phyloP scores from a whole-genome alignment of 768 basidiomycete genomes.

The Ephemerocybe angulata region DNA sequence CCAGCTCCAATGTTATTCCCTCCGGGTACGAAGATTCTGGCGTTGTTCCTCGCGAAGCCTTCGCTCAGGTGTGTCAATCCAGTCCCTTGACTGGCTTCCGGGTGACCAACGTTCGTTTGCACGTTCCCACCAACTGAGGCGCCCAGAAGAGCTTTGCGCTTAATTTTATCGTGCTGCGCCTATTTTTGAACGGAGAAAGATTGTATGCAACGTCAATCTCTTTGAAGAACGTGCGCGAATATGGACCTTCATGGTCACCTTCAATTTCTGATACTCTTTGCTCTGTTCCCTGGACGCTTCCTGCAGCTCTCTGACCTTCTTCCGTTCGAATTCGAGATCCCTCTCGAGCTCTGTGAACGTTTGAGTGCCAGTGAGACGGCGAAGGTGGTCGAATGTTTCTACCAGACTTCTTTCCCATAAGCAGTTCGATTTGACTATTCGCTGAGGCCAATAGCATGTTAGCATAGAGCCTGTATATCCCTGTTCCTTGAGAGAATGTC shows the following conservation, averaged over 20 bases:
- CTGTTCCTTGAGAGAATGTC: neutral
- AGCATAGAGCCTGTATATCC: neutral
- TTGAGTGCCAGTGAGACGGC: neutral
- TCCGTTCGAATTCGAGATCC: slow-evolving; percentile 75
- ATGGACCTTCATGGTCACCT: slow-evolving; percentile 37
- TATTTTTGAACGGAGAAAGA: slow-evolving; percentile 20
- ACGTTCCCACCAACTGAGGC: slow-evolving; percentile 14
- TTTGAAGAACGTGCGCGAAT: neutral
- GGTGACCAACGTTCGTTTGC: slow-evolving; percentile 4
- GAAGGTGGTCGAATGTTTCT: slow-evolving; percentile 11
- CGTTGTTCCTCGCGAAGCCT: no score
- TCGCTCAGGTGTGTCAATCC: neutral
- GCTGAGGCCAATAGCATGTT: slow-evolving; percentile 38
- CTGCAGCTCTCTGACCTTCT: slow-evolving; percentile 70
- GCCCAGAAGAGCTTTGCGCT: slow-evolving; percentile 71
- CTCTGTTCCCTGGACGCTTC: slow-evolving; percentile 74
- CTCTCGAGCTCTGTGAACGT: slow-evolving; percentile 60
- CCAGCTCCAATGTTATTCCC: no score
- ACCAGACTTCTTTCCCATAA: slow-evolving; percentile 70
- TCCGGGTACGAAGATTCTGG: no score
- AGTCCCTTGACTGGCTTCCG: slow-evolving; percentile 5
- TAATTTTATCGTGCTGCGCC: slow-evolving; percentile 79
- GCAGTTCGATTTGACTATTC: slow-evolving; percentile 68
- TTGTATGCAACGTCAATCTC: neutral
- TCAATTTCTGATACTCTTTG: slow-evolving; percentile 85